A percentile compares a stretch with the other conserved stretches of the same genome.
These are phyloP conservation scores for Brassica cretica DNA, from an alignment of 345 rosid genomes.

Conservation along the genomic window DNA sequence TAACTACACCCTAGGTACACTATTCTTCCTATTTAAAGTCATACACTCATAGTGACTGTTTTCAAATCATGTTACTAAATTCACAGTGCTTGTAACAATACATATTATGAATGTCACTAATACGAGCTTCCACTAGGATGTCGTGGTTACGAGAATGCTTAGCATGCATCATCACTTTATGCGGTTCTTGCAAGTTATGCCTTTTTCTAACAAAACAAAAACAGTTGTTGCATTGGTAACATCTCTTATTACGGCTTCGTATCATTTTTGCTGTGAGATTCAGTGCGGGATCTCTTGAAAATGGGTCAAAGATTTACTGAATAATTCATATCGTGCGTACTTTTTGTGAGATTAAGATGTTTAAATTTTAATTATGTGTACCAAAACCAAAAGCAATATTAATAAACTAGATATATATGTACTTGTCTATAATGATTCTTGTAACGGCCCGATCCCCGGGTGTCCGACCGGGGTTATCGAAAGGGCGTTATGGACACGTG, in stretches of 20 bases:
- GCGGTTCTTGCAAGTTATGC: not conserved
- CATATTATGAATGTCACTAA: not conserved
- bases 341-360: conserved; percentile 22
- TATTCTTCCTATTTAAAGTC: too few relatives aligned
- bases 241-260: not conserved
- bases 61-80: not conserved
- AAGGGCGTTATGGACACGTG: too few relatives aligned
- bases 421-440: conserved; percentile 11
- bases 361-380: conserved; percentile 1
- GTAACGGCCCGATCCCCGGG: too few relatives aligned
- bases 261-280: conserved; percentile 1
- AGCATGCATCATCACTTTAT: conserved; percentile 1
- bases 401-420: not conserved
- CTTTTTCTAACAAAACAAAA: not conserved
- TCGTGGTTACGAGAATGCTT: not conserved
- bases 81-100: too few relatives aligned
- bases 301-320: conserved; percentile 3
- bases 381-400: conserved; percentile 5
- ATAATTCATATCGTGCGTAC: conserved; percentile 13
- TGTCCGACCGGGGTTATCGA: too few relatives aligned
- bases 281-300: conserved; percentile 21
- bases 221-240: not conserved
- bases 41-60: not conserved
- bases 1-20: not conserved
- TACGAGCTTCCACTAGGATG: not conserved